phyloP scores from a whole-genome alignment of 1,284 basidiomycete species.

The Vanrija humicola region DNA sequence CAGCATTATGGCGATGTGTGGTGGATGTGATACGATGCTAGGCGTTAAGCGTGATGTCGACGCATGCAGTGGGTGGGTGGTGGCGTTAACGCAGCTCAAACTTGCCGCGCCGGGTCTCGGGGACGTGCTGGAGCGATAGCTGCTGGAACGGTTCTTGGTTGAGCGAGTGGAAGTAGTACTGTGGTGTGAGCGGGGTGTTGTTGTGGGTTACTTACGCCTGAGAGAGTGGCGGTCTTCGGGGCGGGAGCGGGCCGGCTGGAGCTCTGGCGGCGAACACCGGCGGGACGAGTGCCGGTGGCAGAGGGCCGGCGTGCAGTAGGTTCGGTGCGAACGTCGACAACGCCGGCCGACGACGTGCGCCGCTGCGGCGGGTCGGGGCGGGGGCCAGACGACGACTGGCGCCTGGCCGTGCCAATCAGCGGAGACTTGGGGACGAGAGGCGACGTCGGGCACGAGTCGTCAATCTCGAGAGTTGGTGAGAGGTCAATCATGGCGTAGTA shows the following conservation, averaged over 20 bases:
- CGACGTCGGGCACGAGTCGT: constrained; percentile 26
- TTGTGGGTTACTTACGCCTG: constrained; percentile 28
- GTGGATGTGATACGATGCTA: too few species aligned
- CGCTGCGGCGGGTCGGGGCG: constrained; percentile 21
- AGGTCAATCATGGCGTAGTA: constrained; percentile 61
- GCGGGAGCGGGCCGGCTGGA: constrained; percentile 20
- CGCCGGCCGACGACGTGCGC: constrained; percentile 2
- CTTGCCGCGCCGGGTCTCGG: constrained; percentile 33
- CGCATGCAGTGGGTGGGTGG: neutral
- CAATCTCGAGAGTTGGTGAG: constrained; percentile 29
- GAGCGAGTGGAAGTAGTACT: constrained; percentile 79
- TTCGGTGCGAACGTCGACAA: neutral
- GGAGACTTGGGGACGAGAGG: constrained; percentile 21
- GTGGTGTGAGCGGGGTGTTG: constrained; percentile 57
- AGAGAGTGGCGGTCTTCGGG: constrained; percentile 36
- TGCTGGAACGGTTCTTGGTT: constrained; percentile 51
- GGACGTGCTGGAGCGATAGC: constrained; percentile 49
- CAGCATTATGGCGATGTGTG: too few species aligned
- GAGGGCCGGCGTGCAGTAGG: constrained; percentile 14
- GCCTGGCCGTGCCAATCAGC: constrained; percentile 9
- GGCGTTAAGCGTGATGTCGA: too few species aligned
- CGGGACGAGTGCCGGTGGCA: constrained; percentile 8
- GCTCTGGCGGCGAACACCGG: constrained; percentile 19
- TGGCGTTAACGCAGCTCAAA: constrained; percentile 49
- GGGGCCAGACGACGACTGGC: constrained; percentile 5